phyloP scores from a whole-genome alignment of 345 rosid species.

The Arabis hirsuta region DNA sequence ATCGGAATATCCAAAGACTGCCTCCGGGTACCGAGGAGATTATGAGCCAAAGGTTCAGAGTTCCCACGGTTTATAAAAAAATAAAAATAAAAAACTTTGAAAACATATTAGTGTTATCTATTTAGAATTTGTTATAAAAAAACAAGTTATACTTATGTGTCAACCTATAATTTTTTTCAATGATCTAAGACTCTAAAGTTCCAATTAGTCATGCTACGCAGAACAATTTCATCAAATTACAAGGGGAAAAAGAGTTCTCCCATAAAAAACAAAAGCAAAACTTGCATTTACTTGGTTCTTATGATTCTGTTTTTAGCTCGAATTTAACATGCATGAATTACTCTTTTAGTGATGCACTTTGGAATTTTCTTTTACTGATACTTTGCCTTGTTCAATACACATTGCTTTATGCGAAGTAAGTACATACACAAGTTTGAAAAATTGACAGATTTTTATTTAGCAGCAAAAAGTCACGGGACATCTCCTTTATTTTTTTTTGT shows the following conservation, averaged over 20 bases:
- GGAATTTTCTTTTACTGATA: conserved; percentile 31
- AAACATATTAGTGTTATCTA: background rate
- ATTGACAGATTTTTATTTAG: background rate
- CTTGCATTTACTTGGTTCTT: background rate
- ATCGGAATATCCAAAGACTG: no score
- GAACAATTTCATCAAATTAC: background rate
- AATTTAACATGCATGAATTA: conserved; percentile 15
- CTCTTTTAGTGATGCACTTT: conserved; percentile 5
- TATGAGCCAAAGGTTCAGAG: no score
- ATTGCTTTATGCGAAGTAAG: conserved; percentile 29
- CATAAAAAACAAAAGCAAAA: background rate
- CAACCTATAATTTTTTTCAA: background rate
- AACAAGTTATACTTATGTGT: background rate
- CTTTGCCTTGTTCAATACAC: conserved; percentile 34
- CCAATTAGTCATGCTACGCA: no score
- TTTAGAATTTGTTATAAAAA: background rate
- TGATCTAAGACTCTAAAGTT: no score
- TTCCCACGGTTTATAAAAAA: no score
- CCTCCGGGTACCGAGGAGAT: no score
- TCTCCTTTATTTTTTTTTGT: background rate
- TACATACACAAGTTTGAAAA: conserved; percentile 8
- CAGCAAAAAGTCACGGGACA: background rate
- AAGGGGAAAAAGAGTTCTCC: background rate
- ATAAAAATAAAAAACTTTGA: background rate
- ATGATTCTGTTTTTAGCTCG: background rate